Evolutionary conservation across 371 early-diverging fungal genomes (phyloP).

Genomic region (Circinella minor): DNA sequence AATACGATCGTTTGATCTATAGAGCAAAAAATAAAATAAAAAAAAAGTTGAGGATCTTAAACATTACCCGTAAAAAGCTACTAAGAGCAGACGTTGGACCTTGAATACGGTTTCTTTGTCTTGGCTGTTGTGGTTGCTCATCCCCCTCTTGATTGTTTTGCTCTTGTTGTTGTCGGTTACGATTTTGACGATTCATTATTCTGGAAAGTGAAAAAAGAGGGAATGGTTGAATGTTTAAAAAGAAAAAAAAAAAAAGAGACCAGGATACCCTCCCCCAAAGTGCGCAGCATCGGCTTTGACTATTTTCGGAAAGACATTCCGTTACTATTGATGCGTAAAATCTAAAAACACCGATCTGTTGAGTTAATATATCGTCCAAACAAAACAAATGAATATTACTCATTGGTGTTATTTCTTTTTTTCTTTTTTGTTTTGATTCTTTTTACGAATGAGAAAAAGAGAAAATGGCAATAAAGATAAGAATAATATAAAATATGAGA

Average conservation of each 20-base stretch:
- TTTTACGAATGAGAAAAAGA: no score
- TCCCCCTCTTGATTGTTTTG: background rate
- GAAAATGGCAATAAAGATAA: no score
- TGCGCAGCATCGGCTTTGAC: slow-evolving; percentile 2
- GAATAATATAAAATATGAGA: background rate
- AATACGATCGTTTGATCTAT: no score
- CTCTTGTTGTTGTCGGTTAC: background rate
- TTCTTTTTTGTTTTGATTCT: no score
- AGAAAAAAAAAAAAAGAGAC: background rate
- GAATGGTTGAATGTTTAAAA: background rate
- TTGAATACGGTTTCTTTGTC: slow-evolving; percentile 48
- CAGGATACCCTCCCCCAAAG: background rate
- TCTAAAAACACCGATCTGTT: no score
- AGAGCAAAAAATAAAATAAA: no score
- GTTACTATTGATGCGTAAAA: no score
- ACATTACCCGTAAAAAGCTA: slow-evolving; percentile 60
- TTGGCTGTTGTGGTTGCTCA: background rate
- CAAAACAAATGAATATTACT: no score
- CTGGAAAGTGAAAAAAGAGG: background rate
- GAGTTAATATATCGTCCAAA: no score
- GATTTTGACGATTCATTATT: background rate
- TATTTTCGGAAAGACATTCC: no score
- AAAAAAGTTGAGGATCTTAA: background rate
- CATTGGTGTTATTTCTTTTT: no score
- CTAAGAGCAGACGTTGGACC: slow-evolving; percentile 77